Evolutionary conservation across 208 protist species (phyloP).

Genomic region (Zelonia costaricensis): DNA sequence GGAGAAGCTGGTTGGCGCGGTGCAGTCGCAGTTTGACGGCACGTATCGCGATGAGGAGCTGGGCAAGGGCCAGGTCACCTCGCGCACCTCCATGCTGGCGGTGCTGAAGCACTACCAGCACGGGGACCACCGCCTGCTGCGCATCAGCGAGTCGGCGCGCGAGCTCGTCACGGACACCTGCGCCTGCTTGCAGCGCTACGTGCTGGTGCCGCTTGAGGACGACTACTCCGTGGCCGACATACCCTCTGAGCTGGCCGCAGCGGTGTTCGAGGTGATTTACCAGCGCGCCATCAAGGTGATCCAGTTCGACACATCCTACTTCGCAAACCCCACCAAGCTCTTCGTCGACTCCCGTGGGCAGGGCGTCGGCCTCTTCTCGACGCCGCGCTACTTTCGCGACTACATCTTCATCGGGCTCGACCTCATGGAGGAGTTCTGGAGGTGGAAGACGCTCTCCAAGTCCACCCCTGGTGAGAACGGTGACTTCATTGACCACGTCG

Average conservation of each 20-base stretch:
- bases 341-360: constrained; percentile 76
- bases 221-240: constrained; percentile 81
- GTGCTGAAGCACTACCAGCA: constrained; percentile 80
- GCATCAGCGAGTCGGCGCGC: constrained; percentile 45
- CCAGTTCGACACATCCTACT: constrained; percentile 45
- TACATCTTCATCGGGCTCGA: constrained; percentile 81
- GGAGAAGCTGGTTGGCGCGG: constrained; percentile 32
- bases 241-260: constrained; percentile 45
- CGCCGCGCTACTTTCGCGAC: constrained; percentile 62
- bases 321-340: constrained; percentile 55
- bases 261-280: constrained; percentile 65
- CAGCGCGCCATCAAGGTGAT: constrained; percentile 44
- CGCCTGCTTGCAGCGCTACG: constrained; percentile 50
- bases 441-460: constrained; percentile 67
- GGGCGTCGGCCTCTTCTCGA: constrained; percentile 57
- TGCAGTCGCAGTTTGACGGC: constrained; percentile 55
- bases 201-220: constrained; percentile 72
- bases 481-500: constrained; percentile 71
- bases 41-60: constrained; percentile 69
- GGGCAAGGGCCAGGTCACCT: constrained; percentile 26
- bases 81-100: constrained; percentile 22
- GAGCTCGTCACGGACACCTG: constrained; percentile 46
- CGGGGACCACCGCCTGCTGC: constrained; percentile 62
- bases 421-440: constrained; percentile 76
- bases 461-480: constrained; percentile 63